Conservation (phyloP, 768 basidiomycete genomes). For the Collybia sordida region DNA sequence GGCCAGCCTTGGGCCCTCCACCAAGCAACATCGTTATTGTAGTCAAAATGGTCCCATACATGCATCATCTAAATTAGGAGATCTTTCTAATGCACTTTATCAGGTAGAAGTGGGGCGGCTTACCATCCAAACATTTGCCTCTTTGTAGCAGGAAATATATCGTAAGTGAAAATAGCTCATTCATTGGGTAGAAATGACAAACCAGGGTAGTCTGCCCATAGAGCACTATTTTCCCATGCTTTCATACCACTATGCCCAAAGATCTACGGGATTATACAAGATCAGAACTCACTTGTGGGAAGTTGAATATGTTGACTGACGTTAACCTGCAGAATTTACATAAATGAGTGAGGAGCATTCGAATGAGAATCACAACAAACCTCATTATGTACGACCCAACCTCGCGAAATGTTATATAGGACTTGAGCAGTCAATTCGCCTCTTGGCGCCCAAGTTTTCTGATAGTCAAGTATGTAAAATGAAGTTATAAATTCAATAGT, state of each 20-base stretch:
- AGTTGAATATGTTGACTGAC: slow-evolving; percentile 29
- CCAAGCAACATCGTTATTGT: slow-evolving; percentile 66
- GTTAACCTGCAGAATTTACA: slow-evolving; percentile 36
- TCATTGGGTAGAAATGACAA: neutral
- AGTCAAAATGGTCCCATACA: slow-evolving; percentile 80
- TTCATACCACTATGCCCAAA: slow-evolving; percentile 85
- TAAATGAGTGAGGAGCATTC: neutral
- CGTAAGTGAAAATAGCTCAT: neutral
- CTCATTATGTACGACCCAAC: slow-evolving; percentile 78
- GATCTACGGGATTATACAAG: slow-evolving; percentile 37
- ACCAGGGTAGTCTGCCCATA: slow-evolving; percentile 77
- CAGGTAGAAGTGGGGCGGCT: slow-evolving; percentile 9
- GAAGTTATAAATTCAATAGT: neutral
- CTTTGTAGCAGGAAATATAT: slow-evolving; percentile 25
- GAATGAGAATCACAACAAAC: slow-evolving; percentile 27
- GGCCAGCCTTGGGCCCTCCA: slow-evolving; percentile 75
- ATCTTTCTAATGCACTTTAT: neutral
- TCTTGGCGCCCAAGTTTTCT: slow-evolving; percentile 74
- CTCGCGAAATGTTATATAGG: slow-evolving; percentile 69
- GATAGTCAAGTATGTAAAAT: neutral
- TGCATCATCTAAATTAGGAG: slow-evolving; percentile 58
- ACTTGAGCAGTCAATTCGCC: slow-evolving; percentile 64
- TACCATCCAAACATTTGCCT: slow-evolving; percentile 77
- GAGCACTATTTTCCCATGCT: slow-evolving; percentile 49
- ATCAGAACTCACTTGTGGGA: too few relatives aligned